Base-by-base conservation (phyloP, 495 filamentous ascomycete genomes). In the Amphirosellinia nigrospora region DNA sequence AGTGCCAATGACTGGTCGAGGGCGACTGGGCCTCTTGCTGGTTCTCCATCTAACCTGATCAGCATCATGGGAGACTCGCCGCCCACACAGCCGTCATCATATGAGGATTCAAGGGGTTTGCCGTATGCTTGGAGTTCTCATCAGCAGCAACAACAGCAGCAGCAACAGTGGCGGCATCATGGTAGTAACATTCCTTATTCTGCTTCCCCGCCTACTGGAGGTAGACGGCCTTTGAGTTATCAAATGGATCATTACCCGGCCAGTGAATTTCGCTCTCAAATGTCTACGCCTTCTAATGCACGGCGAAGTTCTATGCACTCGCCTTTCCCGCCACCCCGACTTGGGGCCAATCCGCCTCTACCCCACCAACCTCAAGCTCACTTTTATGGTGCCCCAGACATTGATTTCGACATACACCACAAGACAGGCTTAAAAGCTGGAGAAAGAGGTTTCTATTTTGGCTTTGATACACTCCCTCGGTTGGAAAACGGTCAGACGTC, bases 321-420 rank as follows among this genome's bases (percentile, higher is more conserved):
- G 4, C 86, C 86, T 28, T 83, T 82, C 64, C 78, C 82, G 13
- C 77, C 82, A 15, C 79, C 78, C 9, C 80, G 83, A 38, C 77
- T 81, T 52, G 78, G 75, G 19, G 80, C 82, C 21, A 85, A 89
- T 64, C 89, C 89, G n/a, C 92, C 93, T 39, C 87, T 90, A 23
- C 93, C 93, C 8, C 93, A 96, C 80, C 87, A 93, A 63, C 89
- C 91, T 0, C 94, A 96, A 79, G 82, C 93, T 10, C 91, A 94
- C 71, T 87, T 87, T 71, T 87, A 85, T 73, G 88, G 87, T 36
- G 89, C 89, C 61, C 85, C 88, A 69, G 88, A 92, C 72, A 86
- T 94, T 73, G 86, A 94, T 73, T 84, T 91, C 72, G 86, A 90
- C 73, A 82, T 89, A 78, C 81, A 88, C 78, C 80, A 74, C 15